Percentiles rank a stretch among this genome's conserved stretches.
These are phyloP conservation scores for Mortierella hygrophila DNA, from an alignment of 192 early-diverging fungal species.

Conservation along the genomic window DNA sequence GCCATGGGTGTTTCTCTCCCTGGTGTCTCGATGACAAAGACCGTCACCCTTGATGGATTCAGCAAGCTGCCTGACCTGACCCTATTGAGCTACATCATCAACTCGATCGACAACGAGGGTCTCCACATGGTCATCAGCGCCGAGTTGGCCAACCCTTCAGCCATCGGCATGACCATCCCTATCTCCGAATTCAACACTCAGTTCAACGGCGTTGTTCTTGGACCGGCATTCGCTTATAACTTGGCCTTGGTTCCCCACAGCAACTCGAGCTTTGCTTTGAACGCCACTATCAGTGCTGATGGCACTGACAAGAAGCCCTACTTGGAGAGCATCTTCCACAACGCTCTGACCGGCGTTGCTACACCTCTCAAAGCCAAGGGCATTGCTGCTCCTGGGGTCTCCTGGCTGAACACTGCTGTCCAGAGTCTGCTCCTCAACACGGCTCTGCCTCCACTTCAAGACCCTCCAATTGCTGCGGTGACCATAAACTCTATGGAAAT, in stretches of 20 bases:
- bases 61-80: conserved; percentile 43
- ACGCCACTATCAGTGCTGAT: conserved; percentile 18
- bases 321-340: conserved; percentile 21
- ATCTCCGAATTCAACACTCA: conserved; percentile 32
- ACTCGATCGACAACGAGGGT: conserved; percentile 29
- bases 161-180: conserved; percentile 56
- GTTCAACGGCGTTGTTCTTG: conserved; percentile 19
- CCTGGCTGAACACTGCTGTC: conserved; percentile 48
- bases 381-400: conserved; percentile 31
- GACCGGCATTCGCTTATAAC: conserved; percentile 20
- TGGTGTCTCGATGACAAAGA: conserved; percentile 59
- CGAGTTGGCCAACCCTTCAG: conserved; percentile 38
- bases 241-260: background rate
- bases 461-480: conserved; percentile 56
- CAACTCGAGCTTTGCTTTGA: conserved; percentile 18
- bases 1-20: conserved; percentile 62
- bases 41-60: conserved; percentile 60
- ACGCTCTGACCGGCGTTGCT: conserved; percentile 16
- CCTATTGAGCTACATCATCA: conserved; percentile 30
- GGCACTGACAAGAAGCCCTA: background rate
- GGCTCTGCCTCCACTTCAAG: conserved; percentile 10
- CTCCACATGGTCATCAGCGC: conserved; percentile 44
- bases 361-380: conserved; percentile 19
- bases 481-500: conserved; percentile 61
- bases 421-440: conserved; percentile 11